A percentile compares a stretch with the other conserved stretches of the same genome.
Evolutionary conservation across 805 yeast species (phyloP).

Genomic region (Torulaspora delbrueckii): DNA sequence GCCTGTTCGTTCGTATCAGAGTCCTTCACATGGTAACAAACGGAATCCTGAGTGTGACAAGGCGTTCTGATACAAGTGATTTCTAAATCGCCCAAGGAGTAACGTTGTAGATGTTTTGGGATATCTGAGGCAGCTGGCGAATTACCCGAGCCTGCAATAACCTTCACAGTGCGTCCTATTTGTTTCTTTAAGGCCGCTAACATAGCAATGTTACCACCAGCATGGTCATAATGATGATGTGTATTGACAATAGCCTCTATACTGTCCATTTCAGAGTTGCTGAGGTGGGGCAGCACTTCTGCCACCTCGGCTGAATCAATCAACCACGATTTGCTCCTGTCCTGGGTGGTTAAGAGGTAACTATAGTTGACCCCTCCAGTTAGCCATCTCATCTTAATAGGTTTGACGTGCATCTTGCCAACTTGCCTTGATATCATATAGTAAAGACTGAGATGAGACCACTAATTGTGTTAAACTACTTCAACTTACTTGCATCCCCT

Average conservation of each 20-base stretch:
- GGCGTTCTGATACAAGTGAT: slow-evolving; percentile 90
- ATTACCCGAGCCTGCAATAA: slow-evolving; percentile 66
- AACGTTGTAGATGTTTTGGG: slow-evolving; percentile 60
- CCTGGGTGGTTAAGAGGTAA: slow-evolving; percentile 59
- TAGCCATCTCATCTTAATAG: slow-evolving; percentile 94
- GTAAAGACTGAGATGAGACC: background rate
- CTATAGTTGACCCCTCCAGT: slow-evolving; percentile 81
- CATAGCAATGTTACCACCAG: slow-evolving; percentile 67
- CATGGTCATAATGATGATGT: slow-evolving; percentile 94
- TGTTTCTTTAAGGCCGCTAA: slow-evolving; percentile 26
- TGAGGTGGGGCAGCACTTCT: slow-evolving; percentile 51
- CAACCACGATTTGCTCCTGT: slow-evolving; percentile 67
- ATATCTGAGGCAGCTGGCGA: slow-evolving; percentile 63
- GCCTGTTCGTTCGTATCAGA: slow-evolving; percentile 55
- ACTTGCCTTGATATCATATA: slow-evolving; percentile 14
- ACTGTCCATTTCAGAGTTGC: slow-evolving; percentile 40
- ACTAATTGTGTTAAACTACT: background rate
- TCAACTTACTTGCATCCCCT: background rate
- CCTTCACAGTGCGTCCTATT: slow-evolving; percentile 46
- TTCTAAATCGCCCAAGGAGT: slow-evolving; percentile 40
- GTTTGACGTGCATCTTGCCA: slow-evolving; percentile 71
- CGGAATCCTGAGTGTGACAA: slow-evolving; percentile 95
- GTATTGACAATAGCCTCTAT: slow-evolving; percentile 83
- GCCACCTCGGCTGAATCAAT: slow-evolving; percentile 90
- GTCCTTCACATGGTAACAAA: slow-evolving; percentile 78